phyloP scores from a whole-genome alignment of 169 alveolate species.

The Condylostoma magnum region DNA sequence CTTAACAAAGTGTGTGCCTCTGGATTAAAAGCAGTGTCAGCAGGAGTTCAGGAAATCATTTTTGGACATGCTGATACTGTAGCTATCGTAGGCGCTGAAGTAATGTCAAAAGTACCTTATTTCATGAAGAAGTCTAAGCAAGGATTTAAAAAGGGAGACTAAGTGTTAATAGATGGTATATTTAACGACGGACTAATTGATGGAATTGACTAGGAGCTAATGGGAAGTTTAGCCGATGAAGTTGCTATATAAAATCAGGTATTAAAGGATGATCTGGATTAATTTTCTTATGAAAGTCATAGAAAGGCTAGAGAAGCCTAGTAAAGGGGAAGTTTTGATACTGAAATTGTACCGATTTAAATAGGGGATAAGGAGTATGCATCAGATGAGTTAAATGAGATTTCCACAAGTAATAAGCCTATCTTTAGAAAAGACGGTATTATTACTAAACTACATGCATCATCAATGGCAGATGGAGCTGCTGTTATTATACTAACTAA shows the following conservation, averaged over 20 bases:
- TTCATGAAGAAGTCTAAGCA: not conserved
- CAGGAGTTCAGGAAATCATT: constrained; percentile 51
- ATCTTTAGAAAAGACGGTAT: constrained; percentile 75
- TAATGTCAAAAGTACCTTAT: constrained; percentile 51
- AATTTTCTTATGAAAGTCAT: constrained; percentile 77
- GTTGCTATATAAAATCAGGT: constrained; percentile 67
- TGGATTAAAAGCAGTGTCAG: constrained; percentile 62
- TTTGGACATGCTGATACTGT: constrained; percentile 42
- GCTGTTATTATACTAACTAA: constrained; percentile 83
- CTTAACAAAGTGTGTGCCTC: constrained; percentile 67
- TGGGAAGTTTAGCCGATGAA: constrained; percentile 78
- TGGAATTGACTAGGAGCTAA: not conserved
- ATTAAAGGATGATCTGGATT: constrained; percentile 86
- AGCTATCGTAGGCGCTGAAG: constrained; percentile 71
- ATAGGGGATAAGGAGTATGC: no score
- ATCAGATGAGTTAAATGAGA: no score
- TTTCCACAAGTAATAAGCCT: no score
- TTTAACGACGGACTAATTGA: constrained; percentile 18
- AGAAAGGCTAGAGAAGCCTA: constrained; percentile 66
- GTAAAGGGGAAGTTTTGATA: constrained; percentile 23
- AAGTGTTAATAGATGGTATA: not conserved
- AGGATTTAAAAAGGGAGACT: constrained; percentile 26
- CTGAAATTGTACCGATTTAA: constrained; percentile 1
- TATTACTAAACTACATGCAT: constrained; percentile 91
- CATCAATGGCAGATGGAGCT: constrained; percentile 93